Percentiles rank a stretch among this genome's conserved stretches.
These are phyloP conservation scores for Rhodotorula sp. DNA, from an alignment of 1,284 basidiomycete genomes.

Conservation along the genomic window DNA sequence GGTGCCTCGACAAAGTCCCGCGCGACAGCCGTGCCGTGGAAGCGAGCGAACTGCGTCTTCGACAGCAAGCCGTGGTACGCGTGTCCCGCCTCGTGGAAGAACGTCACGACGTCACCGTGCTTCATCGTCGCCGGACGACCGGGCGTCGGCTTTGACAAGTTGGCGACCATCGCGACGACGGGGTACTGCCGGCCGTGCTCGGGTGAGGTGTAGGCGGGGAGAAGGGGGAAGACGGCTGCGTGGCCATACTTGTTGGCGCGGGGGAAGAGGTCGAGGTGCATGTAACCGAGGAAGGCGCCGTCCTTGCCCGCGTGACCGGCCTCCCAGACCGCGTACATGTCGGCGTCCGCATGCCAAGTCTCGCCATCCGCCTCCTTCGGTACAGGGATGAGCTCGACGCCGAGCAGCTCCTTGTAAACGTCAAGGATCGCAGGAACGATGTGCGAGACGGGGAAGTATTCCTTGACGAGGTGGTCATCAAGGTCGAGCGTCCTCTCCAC, in stretches of 20 bases:
- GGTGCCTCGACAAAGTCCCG: constrained; percentile 74
- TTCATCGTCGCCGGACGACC: constrained; percentile 77
- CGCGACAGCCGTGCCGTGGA: constrained; percentile 70
- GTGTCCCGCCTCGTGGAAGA: constrained; percentile 72
- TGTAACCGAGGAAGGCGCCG: constrained; percentile 60
- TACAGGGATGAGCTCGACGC: constrained; percentile 67
- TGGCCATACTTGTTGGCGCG: constrained; percentile 71
- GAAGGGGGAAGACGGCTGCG: constrained; percentile 76
- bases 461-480: constrained; percentile 57
- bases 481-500: constrained; percentile 9
- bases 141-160: constrained; percentile 75
- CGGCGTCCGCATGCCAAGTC: constrained; percentile 59
- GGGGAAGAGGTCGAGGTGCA: constrained; percentile 82
- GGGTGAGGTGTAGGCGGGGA: constrained; percentile 38
- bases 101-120: constrained; percentile 50
- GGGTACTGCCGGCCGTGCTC: constrained; percentile 68
- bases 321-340: constrained; percentile 77
- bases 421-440: constrained; percentile 74
- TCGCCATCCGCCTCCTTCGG: constrained; percentile 29
- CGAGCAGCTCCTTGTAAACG: constrained; percentile 75
- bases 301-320: constrained; percentile 50
- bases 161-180: constrained; percentile 67
- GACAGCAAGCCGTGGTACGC: constrained; percentile 58
- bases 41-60: constrained; percentile 67
- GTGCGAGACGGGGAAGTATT: constrained; percentile 77